A percentile compares a stretch with the other conserved stretches of the same genome.
phyloP scores from a whole-genome alignment of 2,329 filamentous ascomycete genomes.

The Paraconiothyrium brasiliense region DNA sequence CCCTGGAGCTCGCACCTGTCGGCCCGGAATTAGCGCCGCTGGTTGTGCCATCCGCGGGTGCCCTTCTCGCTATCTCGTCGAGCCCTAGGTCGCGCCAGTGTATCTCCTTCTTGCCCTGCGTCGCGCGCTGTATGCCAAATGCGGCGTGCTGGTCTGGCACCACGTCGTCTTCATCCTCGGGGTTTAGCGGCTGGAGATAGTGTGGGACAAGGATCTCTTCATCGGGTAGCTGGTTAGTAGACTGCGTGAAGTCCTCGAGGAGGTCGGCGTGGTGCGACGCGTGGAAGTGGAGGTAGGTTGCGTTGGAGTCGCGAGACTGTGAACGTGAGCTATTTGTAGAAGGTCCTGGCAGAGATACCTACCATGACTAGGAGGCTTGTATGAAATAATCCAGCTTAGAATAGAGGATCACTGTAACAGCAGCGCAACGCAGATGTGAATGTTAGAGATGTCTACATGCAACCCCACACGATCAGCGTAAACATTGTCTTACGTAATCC shows the following conservation, averaged over 20 bases:
- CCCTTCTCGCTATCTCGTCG: constrained; percentile 73
- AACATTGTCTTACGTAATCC: background rate
- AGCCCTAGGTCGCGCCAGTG: constrained; percentile 83
- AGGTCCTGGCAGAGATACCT: background rate
- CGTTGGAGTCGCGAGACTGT: constrained; percentile 74
- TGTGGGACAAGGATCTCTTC: constrained; percentile 86
- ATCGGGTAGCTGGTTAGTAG: constrained; percentile 42
- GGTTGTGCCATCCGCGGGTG: constrained; percentile 53
- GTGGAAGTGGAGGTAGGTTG: constrained; percentile 81
- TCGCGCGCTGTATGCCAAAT: constrained; percentile 84
- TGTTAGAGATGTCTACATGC: background rate
- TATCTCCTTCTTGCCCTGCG: constrained; percentile 74
- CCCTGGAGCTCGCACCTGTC: constrained; percentile 9
- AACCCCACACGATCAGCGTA: background rate
- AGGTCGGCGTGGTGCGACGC: constrained; percentile 77
- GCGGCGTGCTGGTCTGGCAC: constrained; percentile 89
- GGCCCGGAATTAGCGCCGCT: constrained; percentile 17
- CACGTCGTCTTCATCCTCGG: constrained; percentile 88
- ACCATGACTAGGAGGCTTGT: background rate
- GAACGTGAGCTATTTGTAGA: background rate
- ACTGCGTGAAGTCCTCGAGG: constrained; percentile 68
- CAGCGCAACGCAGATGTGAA: background rate
- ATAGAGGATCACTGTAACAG: background rate
- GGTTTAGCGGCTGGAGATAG: constrained; percentile 82
- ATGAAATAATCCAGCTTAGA: background rate